Percentiles rank a stretch among this genome's conserved stretches.
phyloP scores from a whole-genome alignment of 1,284 basidiomycete species.

The Irpex sp. region DNA sequence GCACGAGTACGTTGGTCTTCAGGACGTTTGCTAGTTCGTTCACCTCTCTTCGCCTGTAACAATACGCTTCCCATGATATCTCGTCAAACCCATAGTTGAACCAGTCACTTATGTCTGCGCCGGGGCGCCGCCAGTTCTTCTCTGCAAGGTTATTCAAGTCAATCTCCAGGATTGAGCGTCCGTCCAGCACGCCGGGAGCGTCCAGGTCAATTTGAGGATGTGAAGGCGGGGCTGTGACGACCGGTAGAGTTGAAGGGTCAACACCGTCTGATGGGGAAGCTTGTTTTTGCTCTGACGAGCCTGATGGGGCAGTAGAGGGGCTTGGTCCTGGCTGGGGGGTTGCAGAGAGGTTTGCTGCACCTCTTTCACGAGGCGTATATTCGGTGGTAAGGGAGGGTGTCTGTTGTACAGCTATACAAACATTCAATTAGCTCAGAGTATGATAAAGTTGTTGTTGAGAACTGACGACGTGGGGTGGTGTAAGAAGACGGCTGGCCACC shows the following conservation, averaged over 20 bases:
- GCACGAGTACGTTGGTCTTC: conserved; percentile 73
- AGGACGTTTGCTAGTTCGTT: conserved; percentile 75
- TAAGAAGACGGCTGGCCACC: conserved; percentile 27
- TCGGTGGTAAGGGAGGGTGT: conserved; percentile 80
- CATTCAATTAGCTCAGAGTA: neutral
- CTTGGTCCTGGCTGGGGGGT: conserved; percentile 18
- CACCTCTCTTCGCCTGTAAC: conserved; percentile 80
- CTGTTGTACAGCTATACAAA: conserved; percentile 26
- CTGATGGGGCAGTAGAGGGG: conserved; percentile 18
- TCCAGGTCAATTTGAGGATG: conserved; percentile 74
- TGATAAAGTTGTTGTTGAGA: neutral
- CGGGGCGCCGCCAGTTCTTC: conserved; percentile 92
- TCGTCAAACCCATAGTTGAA: conserved; percentile 99
- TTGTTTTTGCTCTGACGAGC: conserved; percentile 11
- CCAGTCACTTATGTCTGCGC: conserved; percentile 94
- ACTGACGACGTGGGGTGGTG: conserved; percentile 38
- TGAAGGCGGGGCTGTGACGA: conserved; percentile 65
- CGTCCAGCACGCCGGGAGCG: conserved; percentile 65
- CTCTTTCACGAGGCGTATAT: conserved; percentile 83
- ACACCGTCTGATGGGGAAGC: conserved; percentile 17
- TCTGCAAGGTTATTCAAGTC: conserved; percentile 81
- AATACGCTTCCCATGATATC: conserved; percentile 90
- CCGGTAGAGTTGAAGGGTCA: conserved; percentile 62
- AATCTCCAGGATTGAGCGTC: conserved; percentile 84
- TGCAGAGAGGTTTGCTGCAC: conserved; percentile 31